phyloP scores from a whole-genome alignment of 2,329 filamentous ascomycete genomes.

The Orbilia javanica region DNA sequence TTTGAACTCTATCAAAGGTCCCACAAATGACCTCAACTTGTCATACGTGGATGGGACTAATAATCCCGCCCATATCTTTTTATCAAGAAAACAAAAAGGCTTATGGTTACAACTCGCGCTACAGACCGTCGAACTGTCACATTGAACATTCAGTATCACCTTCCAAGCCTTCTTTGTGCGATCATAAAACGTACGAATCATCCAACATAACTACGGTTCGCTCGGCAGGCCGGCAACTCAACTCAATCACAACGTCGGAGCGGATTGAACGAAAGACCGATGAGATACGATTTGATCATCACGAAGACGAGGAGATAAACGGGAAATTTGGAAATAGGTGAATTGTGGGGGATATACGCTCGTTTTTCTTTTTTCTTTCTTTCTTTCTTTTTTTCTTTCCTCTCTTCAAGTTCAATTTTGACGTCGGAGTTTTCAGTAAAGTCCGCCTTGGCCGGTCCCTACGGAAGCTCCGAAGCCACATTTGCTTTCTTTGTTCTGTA shows the following conservation, averaged over 20 bases:
- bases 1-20: slow-evolving; percentile 33
- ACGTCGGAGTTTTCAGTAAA: slow-evolving; percentile 7
- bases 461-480: slow-evolving; percentile 16
- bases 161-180: slow-evolving; percentile 17
- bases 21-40: slow-evolving; percentile 41
- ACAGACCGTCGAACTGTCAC: slow-evolving; percentile 11
- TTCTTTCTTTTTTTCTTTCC: too few species aligned
- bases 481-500: slow-evolving; percentile 20
- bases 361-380: background rate
- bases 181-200: slow-evolving; percentile 8
- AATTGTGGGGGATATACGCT: background rate
- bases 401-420: background rate
- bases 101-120: slow-evolving; percentile 5
- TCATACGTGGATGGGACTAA: slow-evolving; percentile 6
- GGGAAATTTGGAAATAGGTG: background rate
- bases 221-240: slow-evolving; percentile 19
- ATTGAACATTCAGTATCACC: slow-evolving; percentile 13
- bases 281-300: slow-evolving; percentile 2
- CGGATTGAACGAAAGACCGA: slow-evolving; percentile 16
- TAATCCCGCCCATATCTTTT: background rate
- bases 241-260: slow-evolving; percentile 2
- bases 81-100: background rate
- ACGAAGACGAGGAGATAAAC: background rate
- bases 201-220: background rate
- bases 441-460: slow-evolving; percentile 7